Evolutionary conservation across 257 asterid species (phyloP), one percentile per base, ranked within the genome.

Genomic region (Nicotiana undulata): DNA sequence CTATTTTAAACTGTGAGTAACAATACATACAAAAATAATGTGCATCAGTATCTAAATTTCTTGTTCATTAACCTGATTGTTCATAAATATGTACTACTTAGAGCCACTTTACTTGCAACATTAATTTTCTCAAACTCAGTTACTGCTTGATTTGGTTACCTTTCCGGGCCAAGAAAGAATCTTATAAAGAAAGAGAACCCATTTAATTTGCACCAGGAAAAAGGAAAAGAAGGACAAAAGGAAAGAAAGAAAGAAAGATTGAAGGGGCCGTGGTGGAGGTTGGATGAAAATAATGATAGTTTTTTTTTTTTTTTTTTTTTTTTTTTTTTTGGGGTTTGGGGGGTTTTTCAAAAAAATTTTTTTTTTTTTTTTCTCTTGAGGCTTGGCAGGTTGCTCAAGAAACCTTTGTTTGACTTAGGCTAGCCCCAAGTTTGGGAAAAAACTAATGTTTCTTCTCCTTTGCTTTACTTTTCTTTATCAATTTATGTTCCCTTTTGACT

Each of bases 341-440:
- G n/a, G n/a, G n/a, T n/a, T n/a, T n/a, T n/a, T n/a, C n/a, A n/a
- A n/a, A n/a, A n/a, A n/a, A n/a, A n/a, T n/a, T n/a, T n/a, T n/a
- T n/a, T n/a, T n/a, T 34, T 34, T 37, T 6, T 34, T 34, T 6
- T 37, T 9, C 1, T 9, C 79, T 79, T 64, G 10, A 26, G 68
- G 79, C 58, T 80, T 86, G 86, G 86, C 22, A 81, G 84, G 84
- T 81, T 85, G 80, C 68, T 82, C 84, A 83, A 81, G 75, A 83
- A 79, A 83, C 37, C 74, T 82, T 59, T 44, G 79, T 75, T 82
- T 88, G 85, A 83, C 86, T 84, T 86, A 0, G 81, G 77, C 61
- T 10, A 9, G 22, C 29, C 58, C 63, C 44, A 51, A 59, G 81
- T 76, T 85, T 84, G 12, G 12, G 49, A 63, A 76, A 78, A 32